Conservation (phyloP, 2,329 filamentous ascomycete species). For the Hymenoscyphus fraxineus region DNA sequence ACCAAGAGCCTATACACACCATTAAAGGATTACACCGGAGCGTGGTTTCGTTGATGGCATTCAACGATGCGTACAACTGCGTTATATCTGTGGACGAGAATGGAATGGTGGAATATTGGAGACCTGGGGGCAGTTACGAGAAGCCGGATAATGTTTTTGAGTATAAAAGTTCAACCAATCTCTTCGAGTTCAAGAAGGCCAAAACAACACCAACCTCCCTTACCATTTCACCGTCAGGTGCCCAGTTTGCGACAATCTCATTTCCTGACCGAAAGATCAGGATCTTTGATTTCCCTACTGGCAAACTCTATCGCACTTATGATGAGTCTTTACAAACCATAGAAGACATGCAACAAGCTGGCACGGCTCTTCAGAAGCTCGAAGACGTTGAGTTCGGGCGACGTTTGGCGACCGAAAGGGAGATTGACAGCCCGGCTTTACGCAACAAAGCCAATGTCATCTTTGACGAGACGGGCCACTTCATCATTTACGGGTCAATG, state of each 20-base stretch:
- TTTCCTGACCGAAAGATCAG: slow-evolving; percentile 91
- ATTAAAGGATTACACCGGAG: slow-evolving; percentile 76
- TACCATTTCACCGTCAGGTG: slow-evolving; percentile 79
- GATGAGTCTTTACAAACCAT: slow-evolving; percentile 89
- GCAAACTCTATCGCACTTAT: slow-evolving; percentile 85
- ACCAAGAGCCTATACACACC: slow-evolving; percentile 69
- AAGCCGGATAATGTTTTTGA: slow-evolving; percentile 90
- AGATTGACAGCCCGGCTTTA: slow-evolving; percentile 68
- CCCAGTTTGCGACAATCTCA: slow-evolving; percentile 83
- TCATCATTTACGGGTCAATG: slow-evolving; percentile 90
- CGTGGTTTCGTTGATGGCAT: slow-evolving; percentile 79
- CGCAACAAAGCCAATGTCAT: slow-evolving; percentile 76
- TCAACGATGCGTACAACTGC: slow-evolving; percentile 85
- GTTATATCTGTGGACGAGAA: slow-evolving; percentile 84
- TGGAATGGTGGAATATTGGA: slow-evolving; percentile 98
- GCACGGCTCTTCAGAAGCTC: slow-evolving; percentile 73
- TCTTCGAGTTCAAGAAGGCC: slow-evolving; percentile 96
- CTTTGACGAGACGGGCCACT: slow-evolving; percentile 95
- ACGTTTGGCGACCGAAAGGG: slow-evolving; percentile 78
- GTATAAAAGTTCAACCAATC: slow-evolving; percentile 87
- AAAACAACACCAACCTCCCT: slow-evolving; percentile 81
- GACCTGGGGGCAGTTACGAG: slow-evolving; percentile 73
- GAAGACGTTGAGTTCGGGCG: slow-evolving; percentile 92
- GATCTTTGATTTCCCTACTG: slow-evolving; percentile 86
- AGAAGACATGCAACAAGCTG: slow-evolving; percentile 94